phyloP scores from a whole-genome alignment of 306 rosid genomes.

The Gastrolobium bilobum region DNA sequence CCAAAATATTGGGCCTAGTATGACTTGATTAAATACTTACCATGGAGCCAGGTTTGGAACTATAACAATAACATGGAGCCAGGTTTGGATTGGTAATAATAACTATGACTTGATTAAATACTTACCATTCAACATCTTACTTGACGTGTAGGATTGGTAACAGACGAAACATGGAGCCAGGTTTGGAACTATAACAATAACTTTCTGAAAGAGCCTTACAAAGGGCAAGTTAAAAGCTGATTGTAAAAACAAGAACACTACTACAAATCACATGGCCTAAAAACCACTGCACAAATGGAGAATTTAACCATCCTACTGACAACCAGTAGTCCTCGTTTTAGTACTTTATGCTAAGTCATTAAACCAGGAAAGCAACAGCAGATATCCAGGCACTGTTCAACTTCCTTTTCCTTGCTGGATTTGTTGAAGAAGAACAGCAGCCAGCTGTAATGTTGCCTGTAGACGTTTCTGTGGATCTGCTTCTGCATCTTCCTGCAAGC shows the following conservation, averaged over 20 bases:
- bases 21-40: not conserved
- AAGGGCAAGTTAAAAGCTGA: not conserved
- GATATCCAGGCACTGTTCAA: conserved; percentile 47
- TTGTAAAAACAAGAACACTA: conserved; percentile 10
- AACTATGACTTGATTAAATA: not conserved
- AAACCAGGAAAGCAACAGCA: conserved; percentile 22
- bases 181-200: not conserved
- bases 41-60: too few relatives aligned
- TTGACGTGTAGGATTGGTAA: not conserved
- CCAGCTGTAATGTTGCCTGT: conserved; percentile 94
- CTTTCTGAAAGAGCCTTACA: not conserved
- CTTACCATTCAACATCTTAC: not conserved
- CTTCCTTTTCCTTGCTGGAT: conserved; percentile 89
- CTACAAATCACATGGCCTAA: conserved; percentile 34
- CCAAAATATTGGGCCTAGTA: not conserved
- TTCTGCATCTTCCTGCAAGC: conserved; percentile 66
- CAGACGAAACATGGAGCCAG: too few relatives aligned
- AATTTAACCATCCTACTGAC: conserved; percentile 32
- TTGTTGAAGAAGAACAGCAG: conserved; percentile 95
- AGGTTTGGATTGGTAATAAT: too few relatives aligned
- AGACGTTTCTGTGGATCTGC: conserved; percentile 88
- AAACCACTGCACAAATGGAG: conserved; percentile 27
- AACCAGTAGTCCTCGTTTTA: conserved; percentile 22
- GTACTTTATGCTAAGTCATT: not conserved
- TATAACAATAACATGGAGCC: too few relatives aligned